These are phyloP conservation scores for Artemisia annua DNA, from an alignment of 129 eudicot genomes.

Conservation along the genomic window DNA sequence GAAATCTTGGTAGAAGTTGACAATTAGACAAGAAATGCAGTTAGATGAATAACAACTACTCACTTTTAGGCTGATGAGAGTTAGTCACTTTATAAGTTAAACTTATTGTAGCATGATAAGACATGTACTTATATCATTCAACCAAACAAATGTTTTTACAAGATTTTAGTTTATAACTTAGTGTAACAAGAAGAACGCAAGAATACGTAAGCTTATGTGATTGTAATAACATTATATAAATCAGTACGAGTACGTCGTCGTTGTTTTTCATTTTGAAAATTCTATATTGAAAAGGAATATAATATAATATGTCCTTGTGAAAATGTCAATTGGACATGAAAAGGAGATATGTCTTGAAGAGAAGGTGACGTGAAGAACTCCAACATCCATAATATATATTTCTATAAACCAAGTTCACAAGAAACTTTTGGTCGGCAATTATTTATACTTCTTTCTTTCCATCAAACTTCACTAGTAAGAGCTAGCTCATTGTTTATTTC, in stretches of 20 bases:
- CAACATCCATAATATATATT: conserved; percentile 41
- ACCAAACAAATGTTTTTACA: too few relatives aligned
- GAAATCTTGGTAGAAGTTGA: conserved; percentile 23
- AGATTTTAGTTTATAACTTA: neutral
- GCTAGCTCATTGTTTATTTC: neutral
- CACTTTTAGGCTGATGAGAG: neutral
- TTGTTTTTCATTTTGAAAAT: neutral
- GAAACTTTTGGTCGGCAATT: conserved; percentile 73
- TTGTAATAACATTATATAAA: neutral
- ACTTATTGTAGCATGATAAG: too few relatives aligned
- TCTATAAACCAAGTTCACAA: conserved; percentile 48
- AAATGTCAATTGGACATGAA: conserved; percentile 30
- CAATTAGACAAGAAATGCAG: conserved; percentile 14
- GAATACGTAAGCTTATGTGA: neutral
- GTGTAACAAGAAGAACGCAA: neutral
- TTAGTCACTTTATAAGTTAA: neutral
- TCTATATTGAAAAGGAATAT: neutral
- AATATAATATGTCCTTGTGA: neutral
- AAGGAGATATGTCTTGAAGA: conserved; percentile 25
- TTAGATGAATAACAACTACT: neutral
- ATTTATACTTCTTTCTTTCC: conserved; percentile 15
- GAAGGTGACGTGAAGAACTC: conserved; percentile 80
- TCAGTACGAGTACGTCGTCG: neutral
- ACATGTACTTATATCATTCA: too few relatives aligned
- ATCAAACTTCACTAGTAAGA: neutral